Conservation (phyloP, 345 rosid species). For the Acer yangbiense region DNA sequence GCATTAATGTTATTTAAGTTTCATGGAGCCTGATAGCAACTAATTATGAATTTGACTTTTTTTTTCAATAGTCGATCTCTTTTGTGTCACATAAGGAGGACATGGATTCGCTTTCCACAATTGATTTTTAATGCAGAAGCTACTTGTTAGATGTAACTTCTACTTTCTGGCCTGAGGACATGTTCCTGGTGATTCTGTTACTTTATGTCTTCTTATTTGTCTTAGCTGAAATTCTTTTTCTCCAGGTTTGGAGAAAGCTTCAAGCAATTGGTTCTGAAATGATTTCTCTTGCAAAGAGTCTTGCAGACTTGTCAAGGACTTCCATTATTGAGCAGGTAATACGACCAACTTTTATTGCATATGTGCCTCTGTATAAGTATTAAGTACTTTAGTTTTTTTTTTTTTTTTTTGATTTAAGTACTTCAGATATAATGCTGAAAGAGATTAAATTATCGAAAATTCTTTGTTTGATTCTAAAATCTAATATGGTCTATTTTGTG, state of each 20-base stretch:
- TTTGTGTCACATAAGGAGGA: not conserved
- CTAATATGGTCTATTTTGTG: not conserved
- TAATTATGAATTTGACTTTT: not conserved
- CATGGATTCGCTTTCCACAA: not conserved
- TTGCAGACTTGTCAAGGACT: constrained; percentile 56
- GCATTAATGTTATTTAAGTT: not conserved
- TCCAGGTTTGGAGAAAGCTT: constrained; percentile 73
- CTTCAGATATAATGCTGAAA: not conserved
- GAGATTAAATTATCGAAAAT: not conserved
- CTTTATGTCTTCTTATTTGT: constrained; percentile 6
- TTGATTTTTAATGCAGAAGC: not conserved
- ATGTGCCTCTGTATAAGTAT: not conserved
- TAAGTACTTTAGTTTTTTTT: not conserved
- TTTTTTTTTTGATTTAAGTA: too few relatives aligned
- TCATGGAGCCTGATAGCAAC: not conserved
- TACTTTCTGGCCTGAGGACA: not conserved
- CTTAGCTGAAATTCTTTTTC: constrained; percentile 11
- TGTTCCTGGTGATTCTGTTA: constrained; percentile 1
- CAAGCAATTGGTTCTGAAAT: constrained; percentile 69
- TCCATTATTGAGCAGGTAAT: constrained; percentile 64
- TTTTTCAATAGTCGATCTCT: not conserved
- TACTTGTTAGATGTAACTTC: not conserved
- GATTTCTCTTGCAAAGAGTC: constrained; percentile 65
- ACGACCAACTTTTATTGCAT: not conserved
- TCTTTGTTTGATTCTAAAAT: constrained; percentile 2